Conservation (phyloP, 345 rosid species). For the Citrus glauca region DNA sequence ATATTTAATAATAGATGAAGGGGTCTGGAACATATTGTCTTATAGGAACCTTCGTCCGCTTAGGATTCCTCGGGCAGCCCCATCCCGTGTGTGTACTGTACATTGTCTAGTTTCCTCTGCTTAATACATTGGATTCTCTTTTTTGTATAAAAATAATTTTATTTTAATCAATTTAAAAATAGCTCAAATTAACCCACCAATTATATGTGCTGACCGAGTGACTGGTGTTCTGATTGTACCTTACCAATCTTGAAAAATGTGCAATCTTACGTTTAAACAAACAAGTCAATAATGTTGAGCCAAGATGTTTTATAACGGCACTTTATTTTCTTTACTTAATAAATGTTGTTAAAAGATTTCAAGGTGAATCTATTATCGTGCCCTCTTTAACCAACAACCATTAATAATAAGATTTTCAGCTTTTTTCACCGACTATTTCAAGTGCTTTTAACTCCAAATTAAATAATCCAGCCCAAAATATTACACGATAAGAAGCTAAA, state of each 20-base stretch:
- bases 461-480: too few species aligned
- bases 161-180: background rate
- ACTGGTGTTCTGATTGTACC: background rate
- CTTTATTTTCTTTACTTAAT: too few species aligned
- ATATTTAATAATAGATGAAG: background rate
- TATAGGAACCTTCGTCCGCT: background rate
- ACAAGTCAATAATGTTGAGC: too few species aligned
- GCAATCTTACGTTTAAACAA: background rate
- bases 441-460: too few species aligned
- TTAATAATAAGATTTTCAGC: too few species aligned
- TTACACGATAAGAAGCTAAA: too few species aligned
- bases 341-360: too few species aligned
- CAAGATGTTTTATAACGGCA: too few species aligned
- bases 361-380: too few species aligned
- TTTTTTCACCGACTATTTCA: too few species aligned
- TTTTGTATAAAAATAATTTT: too few species aligned
- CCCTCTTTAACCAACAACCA: too few species aligned
- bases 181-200: background rate
- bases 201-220: background rate
- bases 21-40: background rate
- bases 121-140: slow-evolving; percentile 35
- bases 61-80: slow-evolving; percentile 31
- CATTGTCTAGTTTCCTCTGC: slow-evolving; percentile 5
- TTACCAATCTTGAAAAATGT: background rate
- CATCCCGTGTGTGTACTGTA: background rate